Evolutionary conservation across 768 basidiomycete genomes (phyloP), one percentile per base, ranked within the genome.

Genomic region (Leccinum sublutescens): DNA sequence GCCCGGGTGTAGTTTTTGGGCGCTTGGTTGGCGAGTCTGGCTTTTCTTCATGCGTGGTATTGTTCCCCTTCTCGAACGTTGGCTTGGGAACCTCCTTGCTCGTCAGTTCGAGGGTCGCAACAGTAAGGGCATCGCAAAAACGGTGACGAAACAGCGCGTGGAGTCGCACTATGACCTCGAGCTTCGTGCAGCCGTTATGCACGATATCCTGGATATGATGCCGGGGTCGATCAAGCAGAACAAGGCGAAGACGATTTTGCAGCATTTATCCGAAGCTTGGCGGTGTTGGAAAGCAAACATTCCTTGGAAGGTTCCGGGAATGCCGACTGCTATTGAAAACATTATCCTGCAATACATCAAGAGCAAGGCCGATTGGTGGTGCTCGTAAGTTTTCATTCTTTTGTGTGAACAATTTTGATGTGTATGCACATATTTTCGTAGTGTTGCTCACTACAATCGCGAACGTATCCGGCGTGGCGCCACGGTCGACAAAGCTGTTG

Each of bases 181-280:
- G 72, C 79, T 99, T 48, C 88, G 97, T 55, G 97, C 97, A 0
- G 95, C 97, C 50, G 96, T 99, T 67, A 98, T 99, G 97, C 96
- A 98, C 77, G 96, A 99, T 75, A 98, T 99, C 66, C 80, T 99
- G 66, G 96, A 98, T 79, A 98, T 98, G 96, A 98, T 98, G 96
- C 97, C 97, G 7, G 97, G 98, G 75, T 94, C 92, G 2, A 95
- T 98, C 80, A 95, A 95, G 77, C 94, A 95, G 76, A 99, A 98
- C 78, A 98, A 99, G 80, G 87, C 95, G n/a, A 99, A 99, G 81
- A 98, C 97, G 11, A 98, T 99, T 64, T 71, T 99, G 71, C 97
- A 99, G 73, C 97, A 98, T 73, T 77, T 98, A 65, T 97, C 95
- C 3, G 97, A 98, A 72, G 97, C 96, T 10, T 98, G 97, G 97